Conservation (phyloP, 2,329 filamentous ascomycete species). For the Metarhizium guizhouense region DNA sequence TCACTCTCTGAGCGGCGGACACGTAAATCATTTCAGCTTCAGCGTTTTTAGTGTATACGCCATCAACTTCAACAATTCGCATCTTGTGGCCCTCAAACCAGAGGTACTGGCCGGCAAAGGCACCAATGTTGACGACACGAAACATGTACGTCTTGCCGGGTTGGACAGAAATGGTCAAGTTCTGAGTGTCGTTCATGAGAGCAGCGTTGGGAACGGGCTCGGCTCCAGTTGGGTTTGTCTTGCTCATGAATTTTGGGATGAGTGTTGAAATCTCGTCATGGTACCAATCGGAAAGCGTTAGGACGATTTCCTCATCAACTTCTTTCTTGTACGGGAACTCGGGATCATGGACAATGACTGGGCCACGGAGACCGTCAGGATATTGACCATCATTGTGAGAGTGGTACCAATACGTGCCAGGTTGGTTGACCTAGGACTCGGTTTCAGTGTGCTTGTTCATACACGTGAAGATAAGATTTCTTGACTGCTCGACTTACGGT, state of each 20-base stretch:
- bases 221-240: constrained; percentile 46
- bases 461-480: not conserved
- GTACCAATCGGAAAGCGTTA: constrained; percentile 65
- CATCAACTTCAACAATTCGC: constrained; percentile 64
- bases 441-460: not conserved
- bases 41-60: constrained; percentile 54
- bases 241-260: constrained; percentile 39
- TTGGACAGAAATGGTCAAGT: constrained; percentile 48
- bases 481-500: constrained; percentile 32
- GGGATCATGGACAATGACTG: constrained; percentile 56
- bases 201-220: constrained; percentile 61
- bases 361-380: constrained; percentile 58
- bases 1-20: constrained; percentile 57
- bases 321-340: constrained; percentile 45
- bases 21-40: constrained; percentile 58
- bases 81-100: constrained; percentile 62
- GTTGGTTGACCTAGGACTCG: constrained; percentile 43
- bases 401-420: constrained; percentile 75
- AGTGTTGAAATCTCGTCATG: constrained; percentile 46
- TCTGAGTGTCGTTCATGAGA: constrained; percentile 62
- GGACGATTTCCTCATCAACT: constrained; percentile 53
- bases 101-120: constrained; percentile 58
- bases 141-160: constrained; percentile 66
- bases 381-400: constrained; percentile 60
- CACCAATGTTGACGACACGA: constrained; percentile 63